These are phyloP conservation scores for Teratosphaeria viscida DNA, from an alignment of 2,329 filamentous ascomycete species.

Conservation along the genomic window DNA sequence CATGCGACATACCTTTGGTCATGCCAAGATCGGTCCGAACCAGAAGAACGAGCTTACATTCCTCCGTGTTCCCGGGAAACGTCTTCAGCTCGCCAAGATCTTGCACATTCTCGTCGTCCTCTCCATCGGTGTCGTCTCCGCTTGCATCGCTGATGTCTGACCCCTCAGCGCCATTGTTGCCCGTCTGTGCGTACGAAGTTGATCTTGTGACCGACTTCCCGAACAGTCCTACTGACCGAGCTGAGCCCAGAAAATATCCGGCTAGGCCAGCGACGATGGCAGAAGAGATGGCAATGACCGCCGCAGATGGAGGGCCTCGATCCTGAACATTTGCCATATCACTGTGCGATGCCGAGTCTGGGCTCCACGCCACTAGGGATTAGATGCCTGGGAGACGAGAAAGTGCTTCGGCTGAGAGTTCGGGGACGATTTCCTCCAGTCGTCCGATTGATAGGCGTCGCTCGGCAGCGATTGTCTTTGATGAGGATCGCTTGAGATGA, in stretches of 20 bases:
- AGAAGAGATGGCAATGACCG: slow-evolving; percentile 58
- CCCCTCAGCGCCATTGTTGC: slow-evolving; percentile 29
- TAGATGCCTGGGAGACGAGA: not conserved
- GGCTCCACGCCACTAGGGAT: not conserved
- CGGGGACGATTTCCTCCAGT: not conserved
- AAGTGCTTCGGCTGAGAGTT: not conserved
- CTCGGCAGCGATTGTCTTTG: not conserved
- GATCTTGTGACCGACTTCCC: slow-evolving; percentile 34
- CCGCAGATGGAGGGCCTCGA: slow-evolving; percentile 38
- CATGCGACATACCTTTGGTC: slow-evolving; percentile 65
- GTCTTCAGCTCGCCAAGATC: slow-evolving; percentile 35
- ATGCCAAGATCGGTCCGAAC: slow-evolving; percentile 92
- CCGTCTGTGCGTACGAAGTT: slow-evolving; percentile 21
- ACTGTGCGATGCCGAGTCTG: not conserved
- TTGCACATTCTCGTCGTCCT: slow-evolving; percentile 28
- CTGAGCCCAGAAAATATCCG: slow-evolving; percentile 63
- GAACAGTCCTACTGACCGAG: slow-evolving; percentile 62
- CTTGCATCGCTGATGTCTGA: slow-evolving; percentile 21
- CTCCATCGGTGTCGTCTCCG: slow-evolving; percentile 16
- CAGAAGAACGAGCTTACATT: slow-evolving; percentile 89
- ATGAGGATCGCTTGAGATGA: not conserved
- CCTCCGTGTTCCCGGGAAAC: slow-evolving; percentile 51
- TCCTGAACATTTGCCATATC: slow-evolving; percentile 20
- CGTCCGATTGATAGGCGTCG: not conserved
- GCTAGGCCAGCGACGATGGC: slow-evolving; percentile 62